These are phyloP conservation scores for Skeletonema tropicum DNA, from an alignment of 108 stramenopile species.

Conservation along the genomic window DNA sequence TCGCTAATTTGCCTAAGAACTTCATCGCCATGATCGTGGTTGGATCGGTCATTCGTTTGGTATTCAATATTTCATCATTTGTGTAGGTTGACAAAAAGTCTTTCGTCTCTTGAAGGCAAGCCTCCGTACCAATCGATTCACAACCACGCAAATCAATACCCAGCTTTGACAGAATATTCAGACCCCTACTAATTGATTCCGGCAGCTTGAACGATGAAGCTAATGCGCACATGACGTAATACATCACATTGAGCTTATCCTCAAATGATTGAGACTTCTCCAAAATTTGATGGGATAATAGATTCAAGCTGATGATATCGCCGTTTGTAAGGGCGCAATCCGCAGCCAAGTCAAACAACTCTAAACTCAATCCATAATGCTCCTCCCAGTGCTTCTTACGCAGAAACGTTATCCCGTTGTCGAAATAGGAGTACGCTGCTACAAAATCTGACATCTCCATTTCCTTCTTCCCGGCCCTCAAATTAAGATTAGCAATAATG, in stretches of 20 bases:
- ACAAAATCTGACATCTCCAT: too few species aligned
- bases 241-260: not conserved
- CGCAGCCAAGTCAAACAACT: too few species aligned
- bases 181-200: not conserved
- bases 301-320: not conserved
- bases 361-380: too few species aligned
- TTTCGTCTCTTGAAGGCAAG: slow-evolving; percentile 1
- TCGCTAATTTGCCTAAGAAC: too few species aligned
- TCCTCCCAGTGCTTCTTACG: too few species aligned
- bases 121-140: not conserved
- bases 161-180: not conserved
- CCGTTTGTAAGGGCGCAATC: not conserved
- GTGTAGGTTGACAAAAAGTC: not conserved
- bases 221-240: not conserved
- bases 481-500: too few species aligned
- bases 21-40: too few species aligned
- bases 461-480: too few species aligned
- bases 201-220: not conserved
- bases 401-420: too few species aligned
- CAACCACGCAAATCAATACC: slow-evolving; percentile 9
- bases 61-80: slow-evolving; percentile 5
- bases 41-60: not conserved
- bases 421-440: too few species aligned
- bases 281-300: too few species aligned
- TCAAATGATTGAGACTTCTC: too few species aligned